A percentile compares a stretch with the other conserved stretches of the same genome.
These are phyloP conservation scores for Teratosphaeria gauchensis DNA, from an alignment of 2,329 filamentous ascomycete species.

Conservation along the genomic window DNA sequence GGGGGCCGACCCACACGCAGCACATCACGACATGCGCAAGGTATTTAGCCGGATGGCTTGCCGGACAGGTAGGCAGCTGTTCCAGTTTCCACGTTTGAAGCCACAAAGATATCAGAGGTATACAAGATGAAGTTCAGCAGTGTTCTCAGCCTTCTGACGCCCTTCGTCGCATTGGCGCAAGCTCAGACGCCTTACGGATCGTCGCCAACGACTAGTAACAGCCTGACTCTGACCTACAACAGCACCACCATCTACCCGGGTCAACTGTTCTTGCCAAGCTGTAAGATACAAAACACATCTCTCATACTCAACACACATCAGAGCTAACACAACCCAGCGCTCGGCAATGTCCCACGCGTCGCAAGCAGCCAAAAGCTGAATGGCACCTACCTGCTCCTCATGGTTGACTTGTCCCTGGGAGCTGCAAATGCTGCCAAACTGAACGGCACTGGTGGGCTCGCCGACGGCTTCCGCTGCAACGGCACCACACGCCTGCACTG, in stretches of 20 bases:
- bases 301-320: background rate
- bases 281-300: background rate
- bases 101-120: background rate
- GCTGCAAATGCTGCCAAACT: background rate
- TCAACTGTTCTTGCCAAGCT: background rate
- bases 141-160: background rate
- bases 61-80: too few species aligned
- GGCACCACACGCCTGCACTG: constrained; percentile 20
- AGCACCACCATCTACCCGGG: background rate
- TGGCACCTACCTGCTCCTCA: background rate
- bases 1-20: background rate
- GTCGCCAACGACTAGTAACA: background rate
- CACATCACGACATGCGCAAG: too few species aligned
- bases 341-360: background rate
- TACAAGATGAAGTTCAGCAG: background rate
- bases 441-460: background rate
- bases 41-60: background rate
- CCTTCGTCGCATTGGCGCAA: background rate
- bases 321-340: background rate
- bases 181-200: background rate
- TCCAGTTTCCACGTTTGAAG: too few species aligned
- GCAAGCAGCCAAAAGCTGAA: background rate
- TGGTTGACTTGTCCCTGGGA: background rate
- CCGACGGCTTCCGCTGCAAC: background rate
- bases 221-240: background rate